Evolutionary conservation across 129 eudicot species (phyloP).

Genomic region (Escallonia herrerae): DNA sequence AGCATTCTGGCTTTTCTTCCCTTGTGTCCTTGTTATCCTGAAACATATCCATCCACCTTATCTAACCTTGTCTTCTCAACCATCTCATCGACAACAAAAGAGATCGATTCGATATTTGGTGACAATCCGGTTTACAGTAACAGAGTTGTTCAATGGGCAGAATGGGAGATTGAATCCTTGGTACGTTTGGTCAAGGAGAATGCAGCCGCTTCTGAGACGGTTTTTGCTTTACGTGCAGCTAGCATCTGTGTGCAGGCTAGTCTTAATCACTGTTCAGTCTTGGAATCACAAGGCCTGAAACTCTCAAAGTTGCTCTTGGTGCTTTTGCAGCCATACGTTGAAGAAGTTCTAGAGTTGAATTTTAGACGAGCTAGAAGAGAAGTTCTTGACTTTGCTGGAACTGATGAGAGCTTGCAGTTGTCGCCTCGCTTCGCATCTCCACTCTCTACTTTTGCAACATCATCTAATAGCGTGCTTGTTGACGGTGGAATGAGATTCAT

Average conservation of each 20-base stretch:
- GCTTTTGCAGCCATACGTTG: slow-evolving; percentile 75
- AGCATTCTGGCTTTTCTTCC: slow-evolving; percentile 73
- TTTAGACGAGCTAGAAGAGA: slow-evolving; percentile 72
- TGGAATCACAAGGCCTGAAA: slow-evolving; percentile 78
- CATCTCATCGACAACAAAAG: slow-evolving; percentile 65
- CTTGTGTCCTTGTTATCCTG: slow-evolving; percentile 79
- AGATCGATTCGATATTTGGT: slow-evolving; percentile 59
- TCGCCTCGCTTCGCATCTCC: slow-evolving; percentile 95
- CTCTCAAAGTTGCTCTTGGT: slow-evolving; percentile 80
- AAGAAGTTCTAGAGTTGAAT: slow-evolving; percentile 87
- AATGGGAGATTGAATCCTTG: slow-evolving; percentile 76
- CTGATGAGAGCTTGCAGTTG: slow-evolving; percentile 58
- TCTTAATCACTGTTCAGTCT: slow-evolving; percentile 63
- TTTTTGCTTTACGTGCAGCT: slow-evolving; percentile 73
- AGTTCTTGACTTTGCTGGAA: slow-evolving; percentile 62
- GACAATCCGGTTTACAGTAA: slow-evolving; percentile 68
- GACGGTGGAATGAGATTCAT: slow-evolving; percentile 79
- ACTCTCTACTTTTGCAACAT: slow-evolving; percentile 65
- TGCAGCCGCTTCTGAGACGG: slow-evolving; percentile 86
- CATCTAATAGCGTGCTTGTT: slow-evolving; percentile 73
- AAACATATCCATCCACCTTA: slow-evolving; percentile 79
- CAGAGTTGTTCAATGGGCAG: slow-evolving; percentile 89
- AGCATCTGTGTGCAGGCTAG: slow-evolving; percentile 91
- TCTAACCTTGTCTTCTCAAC: slow-evolving; percentile 79
- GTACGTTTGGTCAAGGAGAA: slow-evolving; percentile 78